These are phyloP conservation scores for Gonium pectorale DNA, from an alignment of 139 green algal species.

Conservation along the genomic window DNA sequence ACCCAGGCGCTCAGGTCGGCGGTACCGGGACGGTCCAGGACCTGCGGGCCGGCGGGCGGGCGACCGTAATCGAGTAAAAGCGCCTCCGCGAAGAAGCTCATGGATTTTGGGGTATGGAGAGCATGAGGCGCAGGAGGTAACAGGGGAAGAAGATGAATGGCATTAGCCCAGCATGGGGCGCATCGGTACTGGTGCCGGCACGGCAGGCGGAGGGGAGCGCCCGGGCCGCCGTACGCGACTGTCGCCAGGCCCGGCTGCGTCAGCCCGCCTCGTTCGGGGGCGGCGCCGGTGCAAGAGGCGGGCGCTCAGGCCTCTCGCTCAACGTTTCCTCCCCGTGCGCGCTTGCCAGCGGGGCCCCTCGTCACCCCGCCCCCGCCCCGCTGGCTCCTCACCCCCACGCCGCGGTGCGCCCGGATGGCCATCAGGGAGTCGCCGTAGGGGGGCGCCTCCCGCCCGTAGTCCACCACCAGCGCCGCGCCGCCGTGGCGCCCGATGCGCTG, in stretches of 20 bases:
- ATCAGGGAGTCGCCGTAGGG: slow-evolving; percentile 83
- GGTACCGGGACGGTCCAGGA: slow-evolving; percentile 83
- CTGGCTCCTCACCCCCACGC: slow-evolving; percentile 44
- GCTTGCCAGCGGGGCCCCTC: background rate
- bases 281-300: background rate
- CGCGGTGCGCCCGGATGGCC: slow-evolving; percentile 66
- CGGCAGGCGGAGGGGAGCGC: too few relatives aligned
- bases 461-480: slow-evolving; percentile 93
- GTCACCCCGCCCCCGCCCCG: background rate
- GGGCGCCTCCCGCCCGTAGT: slow-evolving; percentile 91
- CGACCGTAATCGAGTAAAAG: background rate
- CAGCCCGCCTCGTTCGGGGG: too few relatives aligned
- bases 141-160: background rate
- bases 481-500: slow-evolving; percentile 73
- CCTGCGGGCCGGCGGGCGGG: slow-evolving; percentile 7
- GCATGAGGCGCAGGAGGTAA: background rate
- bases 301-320: background rate
- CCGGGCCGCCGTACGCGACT: too few relatives aligned
- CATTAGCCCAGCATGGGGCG: background rate
- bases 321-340: background rate
- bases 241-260: too few relatives aligned
- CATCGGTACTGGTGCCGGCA: too few relatives aligned
- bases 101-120: background rate
- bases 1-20: slow-evolving; percentile 94
- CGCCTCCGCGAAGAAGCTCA: too few relatives aligned